A percentile compares a stretch with the other conserved stretches of the same genome.
These are phyloP conservation scores for Blastomyces gilchristii DNA, from an alignment of 2,329 filamentous ascomycete species.

Conservation along the genomic window DNA sequence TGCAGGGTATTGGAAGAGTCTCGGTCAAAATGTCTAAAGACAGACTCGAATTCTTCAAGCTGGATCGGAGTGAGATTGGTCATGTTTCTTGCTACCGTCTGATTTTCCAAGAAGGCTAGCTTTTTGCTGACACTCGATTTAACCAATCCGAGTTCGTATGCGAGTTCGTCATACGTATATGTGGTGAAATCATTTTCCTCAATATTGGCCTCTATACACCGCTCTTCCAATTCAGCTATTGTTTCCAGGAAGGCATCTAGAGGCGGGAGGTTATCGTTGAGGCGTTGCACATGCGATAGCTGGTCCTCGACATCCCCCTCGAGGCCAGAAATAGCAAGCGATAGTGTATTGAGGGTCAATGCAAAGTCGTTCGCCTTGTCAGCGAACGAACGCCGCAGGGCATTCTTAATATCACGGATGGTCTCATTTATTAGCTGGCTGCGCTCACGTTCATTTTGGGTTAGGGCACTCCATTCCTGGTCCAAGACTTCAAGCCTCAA, in stretches of 20 bases:
- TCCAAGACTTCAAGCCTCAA: constrained; percentile 75
- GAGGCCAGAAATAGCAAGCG: constrained; percentile 87
- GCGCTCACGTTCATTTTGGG: constrained; percentile 73
- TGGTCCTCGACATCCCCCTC: constrained; percentile 97
- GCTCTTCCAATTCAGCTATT: constrained; percentile 73
- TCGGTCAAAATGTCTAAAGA: constrained; percentile 95
- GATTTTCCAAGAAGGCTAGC: constrained; percentile 90
- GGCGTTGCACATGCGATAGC: constrained; percentile 69
- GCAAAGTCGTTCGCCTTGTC: constrained; percentile 99
- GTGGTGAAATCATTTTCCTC: constrained; percentile 99
- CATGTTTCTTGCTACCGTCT: constrained; percentile 97
- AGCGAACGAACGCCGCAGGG: constrained; percentile 80
- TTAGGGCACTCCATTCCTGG: constrained; percentile 65
- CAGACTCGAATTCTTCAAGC: constrained; percentile 94
- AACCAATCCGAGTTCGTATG: constrained; percentile 85
- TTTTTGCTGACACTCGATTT: constrained; percentile 93
- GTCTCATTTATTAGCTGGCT: constrained; percentile 96
- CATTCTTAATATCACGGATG: constrained; percentile 97
- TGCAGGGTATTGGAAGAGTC: constrained; percentile 82
- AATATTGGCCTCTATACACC: constrained; percentile 93
- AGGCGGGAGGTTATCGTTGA: constrained; percentile 76
- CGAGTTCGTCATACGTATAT: constrained; percentile 92
- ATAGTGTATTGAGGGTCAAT: constrained; percentile 85
- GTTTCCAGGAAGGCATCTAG: constrained; percentile 85
- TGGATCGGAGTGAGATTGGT: constrained; percentile 97